Evolutionary conservation across 148 eudicot species (phyloP).

Genomic region (Dysphania ambrosioides): DNA sequence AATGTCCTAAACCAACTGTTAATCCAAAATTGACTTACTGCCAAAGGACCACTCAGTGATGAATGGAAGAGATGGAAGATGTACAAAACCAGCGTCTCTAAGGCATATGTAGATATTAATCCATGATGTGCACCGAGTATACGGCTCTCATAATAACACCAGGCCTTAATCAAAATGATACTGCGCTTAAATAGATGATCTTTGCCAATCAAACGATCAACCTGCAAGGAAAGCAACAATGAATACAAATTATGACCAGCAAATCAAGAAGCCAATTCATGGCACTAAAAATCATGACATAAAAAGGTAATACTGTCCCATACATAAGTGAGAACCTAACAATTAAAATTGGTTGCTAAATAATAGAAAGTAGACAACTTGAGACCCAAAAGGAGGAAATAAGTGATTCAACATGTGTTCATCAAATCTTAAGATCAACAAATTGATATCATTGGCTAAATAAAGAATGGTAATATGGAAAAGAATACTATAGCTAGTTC

Average conservation of each 20-base stretch:
- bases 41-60: constrained; percentile 74
- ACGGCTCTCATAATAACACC: constrained; percentile 99
- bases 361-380: background rate
- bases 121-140: constrained; percentile 97
- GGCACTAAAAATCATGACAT: background rate
- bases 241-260: background rate
- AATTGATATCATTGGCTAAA: background rate
- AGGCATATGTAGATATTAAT: constrained; percentile 89
- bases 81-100: constrained; percentile 86
- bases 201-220: constrained; percentile 73
- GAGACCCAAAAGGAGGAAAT: background rate
- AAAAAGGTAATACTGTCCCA: background rate
- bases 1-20: constrained; percentile 8
- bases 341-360: background rate
- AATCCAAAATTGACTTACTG: constrained; percentile 57
- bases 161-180: constrained; percentile 84
- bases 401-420: background rate
- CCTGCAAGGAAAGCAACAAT: constrained; percentile 43
- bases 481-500: background rate
- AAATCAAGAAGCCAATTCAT: background rate
- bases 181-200: constrained; percentile 91
- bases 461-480: background rate
- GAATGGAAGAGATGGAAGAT: constrained; percentile 85
- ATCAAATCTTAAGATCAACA: background rate
- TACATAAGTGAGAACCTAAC: background rate